These are phyloP conservation scores for Diaporthe sp. DNA, from an alignment of 2,329 filamentous ascomycete genomes.

Conservation along the genomic window DNA sequence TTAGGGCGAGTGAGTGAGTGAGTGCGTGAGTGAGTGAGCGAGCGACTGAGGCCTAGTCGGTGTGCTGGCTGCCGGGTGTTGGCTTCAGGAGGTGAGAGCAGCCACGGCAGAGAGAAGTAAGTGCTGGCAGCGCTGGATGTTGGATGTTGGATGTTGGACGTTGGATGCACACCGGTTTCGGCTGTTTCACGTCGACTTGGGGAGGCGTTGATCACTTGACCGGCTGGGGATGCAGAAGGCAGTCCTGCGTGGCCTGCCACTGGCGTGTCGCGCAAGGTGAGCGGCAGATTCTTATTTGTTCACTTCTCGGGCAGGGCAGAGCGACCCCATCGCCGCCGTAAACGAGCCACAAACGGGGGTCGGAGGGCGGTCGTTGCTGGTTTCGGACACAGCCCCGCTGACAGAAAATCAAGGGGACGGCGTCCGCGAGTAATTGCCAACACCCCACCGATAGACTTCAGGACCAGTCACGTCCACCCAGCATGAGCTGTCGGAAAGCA, in stretches of 20 bases:
- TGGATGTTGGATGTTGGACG: no score
- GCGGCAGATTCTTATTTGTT: conserved; percentile 33
- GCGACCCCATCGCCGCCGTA: conserved; percentile 18
- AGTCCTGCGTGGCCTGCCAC: background rate
- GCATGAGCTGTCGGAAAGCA: conserved; percentile 39
- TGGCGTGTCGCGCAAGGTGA: conserved; percentile 25
- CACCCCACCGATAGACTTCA: conserved; percentile 33
- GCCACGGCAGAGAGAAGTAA: background rate
- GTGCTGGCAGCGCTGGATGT: background rate
- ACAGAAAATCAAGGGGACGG: conserved; percentile 16
- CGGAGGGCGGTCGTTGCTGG: conserved; percentile 34
- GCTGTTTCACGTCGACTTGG: conserved; percentile 25
- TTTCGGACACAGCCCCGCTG: conserved; percentile 32
- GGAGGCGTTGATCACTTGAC: conserved; percentile 23
- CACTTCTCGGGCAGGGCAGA: conserved; percentile 2
- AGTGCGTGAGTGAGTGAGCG: no score
- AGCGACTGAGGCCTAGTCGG: background rate
- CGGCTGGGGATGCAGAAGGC: conserved; percentile 22
- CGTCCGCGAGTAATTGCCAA: conserved; percentile 35
- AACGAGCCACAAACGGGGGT: conserved; percentile 33
- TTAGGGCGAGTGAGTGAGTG: background rate
- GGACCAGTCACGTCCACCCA: conserved; percentile 35
- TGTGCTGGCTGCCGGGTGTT: background rate
- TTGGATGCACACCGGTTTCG: conserved; percentile 15
- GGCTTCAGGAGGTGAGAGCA: background rate